Percentiles rank a stretch among this genome's conserved stretches.
Evolutionary conservation across 495 filamentous ascomycete species (phyloP).

Genomic region (Schizothecium vesticola): DNA sequence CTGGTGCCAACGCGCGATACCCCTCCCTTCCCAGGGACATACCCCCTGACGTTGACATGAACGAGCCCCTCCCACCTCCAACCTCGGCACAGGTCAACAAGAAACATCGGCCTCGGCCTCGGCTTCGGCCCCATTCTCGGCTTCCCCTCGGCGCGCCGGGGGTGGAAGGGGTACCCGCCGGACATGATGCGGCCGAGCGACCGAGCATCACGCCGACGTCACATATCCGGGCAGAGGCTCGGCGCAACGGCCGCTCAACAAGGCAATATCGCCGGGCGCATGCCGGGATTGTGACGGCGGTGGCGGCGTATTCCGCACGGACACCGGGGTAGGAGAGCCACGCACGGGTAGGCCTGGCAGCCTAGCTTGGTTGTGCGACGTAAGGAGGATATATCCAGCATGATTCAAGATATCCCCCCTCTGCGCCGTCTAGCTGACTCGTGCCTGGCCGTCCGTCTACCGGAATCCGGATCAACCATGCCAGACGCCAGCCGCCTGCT

Average conservation of each 20-base stretch:
- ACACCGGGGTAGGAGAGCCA: not conserved
- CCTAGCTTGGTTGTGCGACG: not conserved
- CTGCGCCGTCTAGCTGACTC: no score
- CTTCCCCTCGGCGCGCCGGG: conserved; percentile 1
- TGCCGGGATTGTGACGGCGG: not conserved
- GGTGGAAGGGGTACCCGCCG: conserved; percentile 8
- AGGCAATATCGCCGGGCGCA: not conserved
- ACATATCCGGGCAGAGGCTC: not conserved
- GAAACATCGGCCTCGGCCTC: not conserved
- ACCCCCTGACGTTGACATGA: not conserved
- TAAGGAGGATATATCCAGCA: not conserved
- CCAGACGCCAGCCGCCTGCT: no score
- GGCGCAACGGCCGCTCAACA: not conserved
- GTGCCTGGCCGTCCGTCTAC: not conserved
- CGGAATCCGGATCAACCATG: not conserved
- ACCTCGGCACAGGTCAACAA: not conserved
- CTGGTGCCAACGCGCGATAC: not conserved
- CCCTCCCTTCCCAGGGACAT: not conserved
- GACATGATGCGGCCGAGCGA: not conserved
- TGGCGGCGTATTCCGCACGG: not conserved
- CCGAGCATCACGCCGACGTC: no score
- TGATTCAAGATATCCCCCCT: not conserved
- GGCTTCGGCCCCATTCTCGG: conserved; percentile 10
- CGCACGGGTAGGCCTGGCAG: no score
- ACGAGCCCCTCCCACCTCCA: no score